phyloP scores from a whole-genome alignment of 495 filamentous ascomycete genomes.

The Haplographium delicatum region DNA sequence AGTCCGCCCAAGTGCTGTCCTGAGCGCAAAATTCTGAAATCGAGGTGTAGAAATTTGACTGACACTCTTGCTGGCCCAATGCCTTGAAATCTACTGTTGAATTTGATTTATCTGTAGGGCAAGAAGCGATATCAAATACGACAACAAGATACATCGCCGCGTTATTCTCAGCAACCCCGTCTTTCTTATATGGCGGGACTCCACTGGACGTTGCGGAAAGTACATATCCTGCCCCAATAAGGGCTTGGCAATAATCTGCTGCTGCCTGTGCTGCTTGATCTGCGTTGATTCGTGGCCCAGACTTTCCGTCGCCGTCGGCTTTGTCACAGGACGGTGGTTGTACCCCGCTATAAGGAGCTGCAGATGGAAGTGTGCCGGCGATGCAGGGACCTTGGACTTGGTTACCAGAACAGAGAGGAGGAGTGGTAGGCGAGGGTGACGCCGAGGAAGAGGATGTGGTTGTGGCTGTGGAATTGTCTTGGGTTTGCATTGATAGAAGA shows the following conservation, averaged over 20 bases:
- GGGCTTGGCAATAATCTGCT: not conserved
- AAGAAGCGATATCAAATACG: not conserved
- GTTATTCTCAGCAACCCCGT: not conserved
- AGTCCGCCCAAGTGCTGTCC: not conserved
- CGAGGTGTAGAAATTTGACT: not conserved
- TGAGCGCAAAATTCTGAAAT: not conserved
- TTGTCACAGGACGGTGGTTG: conserved; percentile 1
- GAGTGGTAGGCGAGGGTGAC: not conserved
- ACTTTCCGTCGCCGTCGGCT: not conserved
- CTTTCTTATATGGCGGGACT: not conserved
- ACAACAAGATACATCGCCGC: not conserved
- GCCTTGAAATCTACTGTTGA: not conserved
- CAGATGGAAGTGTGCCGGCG: not conserved
- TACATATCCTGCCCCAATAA: not conserved
- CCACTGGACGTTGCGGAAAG: not conserved
- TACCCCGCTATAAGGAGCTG: not conserved
- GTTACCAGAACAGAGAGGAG: not conserved
- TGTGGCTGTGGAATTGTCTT: conserved; percentile 3
- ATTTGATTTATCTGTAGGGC: conserved; percentile 3
- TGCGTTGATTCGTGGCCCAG: conserved; percentile 1
- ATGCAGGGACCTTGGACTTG: conserved; percentile 3
- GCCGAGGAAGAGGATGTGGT: not conserved
- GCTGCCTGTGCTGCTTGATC: not conserved
- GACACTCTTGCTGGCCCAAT: not conserved
- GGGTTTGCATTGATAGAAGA: too few relatives aligned